Conservation (phyloP, 805 yeast genomes). For the Grigorovia yakushimaensis region DNA sequence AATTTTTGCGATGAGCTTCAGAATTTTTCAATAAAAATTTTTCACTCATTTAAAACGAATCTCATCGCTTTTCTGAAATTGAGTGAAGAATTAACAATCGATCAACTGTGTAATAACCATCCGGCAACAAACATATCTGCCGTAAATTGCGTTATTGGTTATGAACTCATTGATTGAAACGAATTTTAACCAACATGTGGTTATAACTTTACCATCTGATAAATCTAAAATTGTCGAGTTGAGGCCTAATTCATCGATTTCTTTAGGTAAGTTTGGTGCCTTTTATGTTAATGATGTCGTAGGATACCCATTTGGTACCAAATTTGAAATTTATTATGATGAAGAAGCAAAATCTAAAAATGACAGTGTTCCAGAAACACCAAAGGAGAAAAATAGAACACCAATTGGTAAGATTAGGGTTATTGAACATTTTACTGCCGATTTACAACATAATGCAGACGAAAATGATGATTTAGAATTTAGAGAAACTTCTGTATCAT, state of each 20-base stretch:
- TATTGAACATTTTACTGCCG: constrained; percentile 1
- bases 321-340: constrained; percentile 67
- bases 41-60: constrained; percentile 6
- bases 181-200: constrained; percentile 32
- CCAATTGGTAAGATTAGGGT: constrained; percentile 22
- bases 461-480: not conserved
- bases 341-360: constrained; percentile 1
- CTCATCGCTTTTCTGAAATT: not conserved
- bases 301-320: constrained; percentile 79
- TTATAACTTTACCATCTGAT: constrained; percentile 74
- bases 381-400: constrained; percentile 15
- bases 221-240: constrained; percentile 66
- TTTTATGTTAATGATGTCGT: constrained; percentile 65
- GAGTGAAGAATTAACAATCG: not conserved
- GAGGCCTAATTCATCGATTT: constrained; percentile 47
- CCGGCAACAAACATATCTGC: no score
- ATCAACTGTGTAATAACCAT: not conserved
- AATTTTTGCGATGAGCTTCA: constrained; percentile 6
- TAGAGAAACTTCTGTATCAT: constrained; percentile 20
- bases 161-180: constrained; percentile 24
- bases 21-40: constrained; percentile 4
- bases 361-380: constrained; percentile 6
- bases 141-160: not conserved
- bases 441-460: constrained; percentile 25
- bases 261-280: constrained; percentile 86